Evolutionary conservation across 306 rosid genomes (phyloP).

Genomic region (Castanospermum australe): DNA sequence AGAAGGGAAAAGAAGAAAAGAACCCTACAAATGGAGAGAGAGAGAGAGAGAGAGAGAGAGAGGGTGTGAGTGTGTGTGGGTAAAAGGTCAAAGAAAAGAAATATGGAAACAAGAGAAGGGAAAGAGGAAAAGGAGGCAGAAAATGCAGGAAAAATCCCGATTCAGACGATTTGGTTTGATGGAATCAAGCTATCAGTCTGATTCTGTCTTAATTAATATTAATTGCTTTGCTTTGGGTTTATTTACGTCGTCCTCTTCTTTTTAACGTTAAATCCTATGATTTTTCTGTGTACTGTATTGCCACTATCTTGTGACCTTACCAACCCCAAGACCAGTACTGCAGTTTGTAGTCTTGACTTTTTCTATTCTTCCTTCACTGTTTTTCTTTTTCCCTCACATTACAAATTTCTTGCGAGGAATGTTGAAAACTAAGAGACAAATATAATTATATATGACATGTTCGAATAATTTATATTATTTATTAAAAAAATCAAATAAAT

Average conservation of each 20-base stretch:
- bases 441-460: too few species aligned
- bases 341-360: not conserved
- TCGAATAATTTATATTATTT: too few species aligned
- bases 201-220: not conserved
- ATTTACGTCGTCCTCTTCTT: not conserved
- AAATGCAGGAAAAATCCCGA: constrained; percentile 55
- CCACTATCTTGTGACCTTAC: not conserved
- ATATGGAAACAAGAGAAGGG: constrained; percentile 15
- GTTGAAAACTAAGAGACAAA: too few species aligned
- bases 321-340: not conserved
- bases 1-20: constrained; percentile 30
- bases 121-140: constrained; percentile 30
- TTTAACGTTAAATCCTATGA: constrained; percentile 3
- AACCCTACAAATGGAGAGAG: constrained; percentile 45
- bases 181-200: constrained; percentile 42
- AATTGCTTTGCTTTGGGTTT: not conserved
- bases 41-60: constrained; percentile 6
- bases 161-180: constrained; percentile 66
- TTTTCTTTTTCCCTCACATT: too few species aligned
- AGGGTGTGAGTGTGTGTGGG: not conserved
- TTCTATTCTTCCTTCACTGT: not conserved
- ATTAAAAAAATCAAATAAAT: too few species aligned
- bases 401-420: too few species aligned
- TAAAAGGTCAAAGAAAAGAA: constrained; percentile 46
- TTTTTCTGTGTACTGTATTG: not conserved